Conservation (phyloP, 441 rosid species). For the Aquilaria agallochum region DNA sequence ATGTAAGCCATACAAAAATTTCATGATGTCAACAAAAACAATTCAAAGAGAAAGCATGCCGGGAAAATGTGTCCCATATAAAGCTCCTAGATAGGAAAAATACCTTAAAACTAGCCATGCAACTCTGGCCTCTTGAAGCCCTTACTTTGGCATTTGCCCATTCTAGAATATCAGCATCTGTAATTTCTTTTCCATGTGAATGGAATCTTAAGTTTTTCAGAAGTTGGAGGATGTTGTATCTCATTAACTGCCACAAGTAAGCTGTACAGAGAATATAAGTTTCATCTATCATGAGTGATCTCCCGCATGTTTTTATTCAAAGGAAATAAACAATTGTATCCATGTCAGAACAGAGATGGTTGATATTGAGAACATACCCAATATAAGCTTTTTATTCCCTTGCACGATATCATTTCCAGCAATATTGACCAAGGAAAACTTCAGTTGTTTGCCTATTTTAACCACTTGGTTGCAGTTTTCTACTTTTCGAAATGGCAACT, state of each 20-base stretch:
- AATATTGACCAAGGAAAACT: constrained; percentile 71
- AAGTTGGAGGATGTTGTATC: constrained; percentile 75
- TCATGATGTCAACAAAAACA: too few relatives aligned
- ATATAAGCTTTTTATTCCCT: constrained; percentile 69
- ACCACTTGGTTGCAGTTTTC: constrained; percentile 80
- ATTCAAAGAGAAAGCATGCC: too few relatives aligned
- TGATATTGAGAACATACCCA: constrained; percentile 33
- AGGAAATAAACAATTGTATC: not conserved
- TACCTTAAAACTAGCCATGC: constrained; percentile 69
- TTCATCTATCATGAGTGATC: constrained; percentile 7
- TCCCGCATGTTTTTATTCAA: not conserved
- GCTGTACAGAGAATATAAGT: constrained; percentile 29
- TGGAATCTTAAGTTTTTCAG: constrained; percentile 66
- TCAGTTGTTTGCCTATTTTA: constrained; percentile 72
- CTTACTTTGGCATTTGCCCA: constrained; percentile 75
- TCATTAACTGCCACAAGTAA: constrained; percentile 78
- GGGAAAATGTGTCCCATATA: not conserved
- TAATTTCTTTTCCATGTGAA: constrained; percentile 62
- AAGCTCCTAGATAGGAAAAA: constrained; percentile 9
- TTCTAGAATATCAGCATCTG: constrained; percentile 59
- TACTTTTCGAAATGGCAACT: constrained; percentile 77
- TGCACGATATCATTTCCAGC: constrained; percentile 82
- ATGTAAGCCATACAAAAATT: too few relatives aligned
- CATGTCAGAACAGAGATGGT: not conserved
- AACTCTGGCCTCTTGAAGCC: constrained; percentile 46